Evolutionary conservation across 495 filamentous ascomycete genomes (phyloP), one percentile per base, ranked within the genome.

Genomic region (Rostrohypoxylon terebratum): DNA sequence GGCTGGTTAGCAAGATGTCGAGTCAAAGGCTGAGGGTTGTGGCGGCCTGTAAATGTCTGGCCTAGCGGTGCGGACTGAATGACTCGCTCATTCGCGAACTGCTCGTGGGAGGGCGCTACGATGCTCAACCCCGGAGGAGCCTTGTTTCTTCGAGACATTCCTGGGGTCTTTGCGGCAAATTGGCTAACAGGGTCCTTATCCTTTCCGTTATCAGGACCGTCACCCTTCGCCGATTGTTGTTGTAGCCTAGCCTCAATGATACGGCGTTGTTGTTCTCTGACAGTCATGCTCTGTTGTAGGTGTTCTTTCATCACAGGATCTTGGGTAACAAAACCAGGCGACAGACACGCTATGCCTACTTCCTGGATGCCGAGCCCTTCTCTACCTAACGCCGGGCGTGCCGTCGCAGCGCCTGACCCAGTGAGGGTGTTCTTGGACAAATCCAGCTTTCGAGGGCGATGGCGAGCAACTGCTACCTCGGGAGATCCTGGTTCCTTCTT

Each of bases 221-320:
- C 87, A 21, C 91, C 91, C 53, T 91, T 90, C 75, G 94, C 95
- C 36, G 90, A 91, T 11, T 93, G 92, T 75, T 92, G 93, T 72
- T 97, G 94, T 76, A 96, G 85, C 75, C 96, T 89, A 48, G 92
- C 90, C 81, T 98, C 95, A 68, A 99, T 99, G 65, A 99, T 97
- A 61, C 91, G 93, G 65, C 94, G 87, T 79, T 99, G 96, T 73
- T 97, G 94, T 69, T 99, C 96, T 64, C 93, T 88, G 21, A 99
- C 94, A 31, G 92, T 94, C 73, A 98, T 88, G 78, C 96, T 98
- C 73, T 94, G 89, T 78, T 98, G 93, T 66, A 99, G 81, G 77
- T 98, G 95, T 80, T 98, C 93, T 72, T 94, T 89, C 94, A 97
- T 97, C 11, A 90, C 86, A n/a, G 96, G 96, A 81, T 99, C 95